Evolutionary conservation across 371 early-diverging fungal genomes (phyloP), one percentile per base, ranked within the genome.

Genomic region (Mucor lusitanicus): DNA sequence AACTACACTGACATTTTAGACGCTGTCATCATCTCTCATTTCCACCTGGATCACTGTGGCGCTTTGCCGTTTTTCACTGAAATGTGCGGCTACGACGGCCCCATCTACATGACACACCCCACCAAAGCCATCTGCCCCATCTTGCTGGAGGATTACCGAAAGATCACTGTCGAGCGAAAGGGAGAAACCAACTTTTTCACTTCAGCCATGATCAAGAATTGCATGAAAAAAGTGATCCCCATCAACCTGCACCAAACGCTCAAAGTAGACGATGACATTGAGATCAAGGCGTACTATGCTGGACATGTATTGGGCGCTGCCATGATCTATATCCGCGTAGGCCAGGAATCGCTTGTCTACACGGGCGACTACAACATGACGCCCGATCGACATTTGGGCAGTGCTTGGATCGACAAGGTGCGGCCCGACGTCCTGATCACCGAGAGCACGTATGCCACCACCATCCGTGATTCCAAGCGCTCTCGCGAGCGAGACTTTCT

Each of bases 291-390:
- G 1, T 98, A 96, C 72, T 98, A 98, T 80, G 99, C 99, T 4
- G 99, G 99, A 0, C 99, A 99, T 73, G 99, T 99, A 11, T 84
- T 99, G n/a, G 99, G 99, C 3, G 99, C 99, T 0, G 98, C 95
- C 32, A 99, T 99, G 98, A 94, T 97, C 68, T 91, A 96, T 71
- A 87, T 95, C 11, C 82, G 88, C 4, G 90, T 89, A 0, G 94
- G 94, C 5, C 79, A 86, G 56, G 92, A 94, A 65, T 91, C 93
- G 2, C 85, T 95, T 2, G 94, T 99, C 5, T 99, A 99, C 75
- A 99, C 99, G 5, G 99, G 99, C 28, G 99, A 99, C 78, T 99
- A 95, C 84, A 98, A 97, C 74, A 98, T 96, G 94, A 95, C 96
- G 3, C 95, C 98, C 0, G 99, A 98, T 83, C 87, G 95, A 44